Evolutionary conservation across 2,329 filamentous ascomycete genomes (phyloP).

Genomic region (Epichloe scottii): DNA sequence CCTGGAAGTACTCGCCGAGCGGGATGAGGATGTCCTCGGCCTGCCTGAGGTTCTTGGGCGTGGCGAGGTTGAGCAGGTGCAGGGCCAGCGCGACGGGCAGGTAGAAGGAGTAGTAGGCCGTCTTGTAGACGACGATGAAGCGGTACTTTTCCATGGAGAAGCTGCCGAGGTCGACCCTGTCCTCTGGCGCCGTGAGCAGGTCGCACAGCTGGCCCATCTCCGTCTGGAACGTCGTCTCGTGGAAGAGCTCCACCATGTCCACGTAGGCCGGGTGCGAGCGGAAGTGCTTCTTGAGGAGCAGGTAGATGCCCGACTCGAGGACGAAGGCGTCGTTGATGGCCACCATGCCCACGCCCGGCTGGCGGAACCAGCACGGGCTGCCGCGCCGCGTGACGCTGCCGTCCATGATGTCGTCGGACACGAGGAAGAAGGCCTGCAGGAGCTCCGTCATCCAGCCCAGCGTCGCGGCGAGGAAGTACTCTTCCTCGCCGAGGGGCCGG

Average conservation of each 20-base stretch:
- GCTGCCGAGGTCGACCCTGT: conserved; percentile 83
- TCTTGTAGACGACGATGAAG: conserved; percentile 99
- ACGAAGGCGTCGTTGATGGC: conserved; percentile 98
- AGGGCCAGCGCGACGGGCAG: conserved; percentile 87
- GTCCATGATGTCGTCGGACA: conserved; percentile 99
- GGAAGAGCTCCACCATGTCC: conserved; percentile 90
- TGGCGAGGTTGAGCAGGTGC: conserved; percentile 73
- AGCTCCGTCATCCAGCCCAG: conserved; percentile 98
- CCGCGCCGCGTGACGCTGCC: conserved; percentile 86
- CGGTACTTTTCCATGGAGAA: conserved; percentile 92
- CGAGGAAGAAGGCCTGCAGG: conserved; percentile 96
- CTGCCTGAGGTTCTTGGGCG: conserved; percentile 76
- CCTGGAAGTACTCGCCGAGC: conserved; percentile 97
- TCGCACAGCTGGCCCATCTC: conserved; percentile 93
- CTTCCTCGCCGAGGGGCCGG: conserved; percentile 58
- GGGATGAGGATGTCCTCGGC: conserved; percentile 88
- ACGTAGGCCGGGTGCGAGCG: conserved; percentile 75
- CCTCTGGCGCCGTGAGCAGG: conserved; percentile 89
- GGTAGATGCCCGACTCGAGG: conserved; percentile 83
- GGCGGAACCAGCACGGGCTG: conserved; percentile 91
- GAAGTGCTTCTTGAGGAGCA: conserved; percentile 89
- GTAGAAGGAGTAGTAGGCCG: conserved; percentile 98
- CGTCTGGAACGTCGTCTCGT: conserved; percentile 86
- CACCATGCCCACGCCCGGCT: conserved; percentile 80
- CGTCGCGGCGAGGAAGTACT: conserved; percentile 79